Evolutionary conservation across 495 filamentous ascomycete species (phyloP), one percentile per base, ranked within the genome.

Genomic region (Penicillium cosmopolitanum): DNA sequence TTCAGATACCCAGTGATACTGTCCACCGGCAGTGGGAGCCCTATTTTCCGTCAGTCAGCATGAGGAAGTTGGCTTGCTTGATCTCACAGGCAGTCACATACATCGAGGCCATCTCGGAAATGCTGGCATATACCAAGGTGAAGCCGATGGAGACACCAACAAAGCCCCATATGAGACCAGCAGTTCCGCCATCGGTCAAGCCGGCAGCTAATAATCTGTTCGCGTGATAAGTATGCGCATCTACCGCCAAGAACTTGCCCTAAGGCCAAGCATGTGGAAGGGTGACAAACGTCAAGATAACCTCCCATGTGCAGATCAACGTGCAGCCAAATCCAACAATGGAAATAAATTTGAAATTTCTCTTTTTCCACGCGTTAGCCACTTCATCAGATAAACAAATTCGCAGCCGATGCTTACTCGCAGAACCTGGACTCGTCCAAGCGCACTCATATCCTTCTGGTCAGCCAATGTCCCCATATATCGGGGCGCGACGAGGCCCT

Each of bases 1-100:
- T 57, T 85, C 83, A 5, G 79, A 85, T 7, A 86, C 82, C 85
- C 84, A 87, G 57, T 84, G 80, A 53, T 84, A 84, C 55, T 84
- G 80, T 19, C 80, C 79, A 46, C 80, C 79, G 18, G 78, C 74
- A 43, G 78, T 80, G 18, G 79, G 78, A 18, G 79, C 77, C 71
- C 78, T 80, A 18, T 44, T 44, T 50, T 34, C 1, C 36, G 9
- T 21, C 1, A 10, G 56, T 55, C 15, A 56, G 38, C 21, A 11
- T n/a, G 31, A 47, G 19, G 8, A 50, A 42, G 38, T 4, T 13
- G 28, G 5, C 4, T 15, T 6, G 9, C 2, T 25, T n/a, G 4
- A 15, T 48, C 19, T 43, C 10, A 50, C 9, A 35, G 12, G 4
- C 2, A 0, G 11, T 3, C 60, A 63, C 73, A 46, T 65, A 81